Evolutionary conservation across 2,329 filamentous ascomycete species (phyloP), one percentile per base, ranked within the genome.

Genomic region (Blastomyces parvus): DNA sequence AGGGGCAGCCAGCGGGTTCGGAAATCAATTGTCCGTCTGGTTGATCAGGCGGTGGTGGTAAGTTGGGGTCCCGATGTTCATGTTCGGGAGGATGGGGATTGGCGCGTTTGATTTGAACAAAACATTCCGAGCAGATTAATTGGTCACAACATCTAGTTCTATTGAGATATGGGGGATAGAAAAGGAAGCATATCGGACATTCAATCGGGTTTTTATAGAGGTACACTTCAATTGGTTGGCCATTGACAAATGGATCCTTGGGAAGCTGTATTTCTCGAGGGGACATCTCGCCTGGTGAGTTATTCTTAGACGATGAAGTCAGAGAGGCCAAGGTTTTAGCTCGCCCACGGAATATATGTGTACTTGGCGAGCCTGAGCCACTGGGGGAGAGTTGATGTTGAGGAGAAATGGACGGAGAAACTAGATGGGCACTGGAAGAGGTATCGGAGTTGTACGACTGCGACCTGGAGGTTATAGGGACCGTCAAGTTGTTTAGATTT

Each of bases 81-180:
- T 94, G 90, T 73, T 96, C 90, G 1, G 91, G 90, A 48, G 91
- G 86, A 74, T 97, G 90, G 11, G 91, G 92, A 67, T 99, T 93
- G 3, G 91, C 87, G 52, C 94, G 86, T 74, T 97, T 97, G 74
- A 99, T 99, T 75, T 99, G 94, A 3, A 99, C 94, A 71, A 99
- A 99, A 75, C 94, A 99, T 78, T 99, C 94, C 52, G 92, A 97
- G 77, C 94, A 99, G 66, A 99, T 97, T 6, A 89, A 83, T 74
- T 99, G 94, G 70, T 96, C 91, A 75, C 94, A 99, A 74, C 94
- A 99, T 68, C 94, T 83, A 0, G 94, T 99, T 67, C 87, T 88
- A 77, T 99, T 99, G 38, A 99, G 82, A 72, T 95, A 95, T 3
- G 91, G 91, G 0, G 94, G 94, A 69, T 97, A 99, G 69, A 91